phyloP scores from a whole-genome alignment of 1,139 yeast genomes.

The Candida sp. region DNA sequence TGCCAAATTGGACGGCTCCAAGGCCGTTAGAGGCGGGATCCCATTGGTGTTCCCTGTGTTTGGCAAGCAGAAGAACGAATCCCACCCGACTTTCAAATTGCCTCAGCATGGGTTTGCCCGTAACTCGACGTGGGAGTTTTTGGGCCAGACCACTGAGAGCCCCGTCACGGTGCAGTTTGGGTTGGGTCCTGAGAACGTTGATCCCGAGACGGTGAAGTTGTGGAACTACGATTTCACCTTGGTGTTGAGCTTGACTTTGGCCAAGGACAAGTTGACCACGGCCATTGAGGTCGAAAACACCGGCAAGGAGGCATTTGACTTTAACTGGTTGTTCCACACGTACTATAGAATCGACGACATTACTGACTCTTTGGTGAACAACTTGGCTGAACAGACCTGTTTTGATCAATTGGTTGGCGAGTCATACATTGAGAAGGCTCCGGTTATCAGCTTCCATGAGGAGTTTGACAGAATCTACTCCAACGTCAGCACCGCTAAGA shows the following conservation, averaged over 20 bases:
- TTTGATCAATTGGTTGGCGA: constrained; percentile 74
- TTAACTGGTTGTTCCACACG: constrained; percentile 97
- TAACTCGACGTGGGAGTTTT: constrained; percentile 86
- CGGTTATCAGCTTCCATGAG: constrained; percentile 71
- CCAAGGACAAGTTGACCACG: constrained; percentile 59
- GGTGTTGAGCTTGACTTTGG: constrained; percentile 67
- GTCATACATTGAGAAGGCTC: constrained; percentile 70
- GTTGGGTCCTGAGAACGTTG: constrained; percentile 81
- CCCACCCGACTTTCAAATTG: constrained; percentile 48
- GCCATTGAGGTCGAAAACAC: constrained; percentile 77
- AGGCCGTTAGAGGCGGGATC: constrained; percentile 96
- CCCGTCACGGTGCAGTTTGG: constrained; percentile 86
- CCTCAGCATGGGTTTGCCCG: constrained; percentile 99
- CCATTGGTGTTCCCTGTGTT: constrained; percentile 96
- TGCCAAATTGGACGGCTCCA: constrained; percentile 87
- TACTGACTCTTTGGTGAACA: constrained; percentile 75
- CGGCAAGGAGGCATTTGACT: constrained; percentile 68
- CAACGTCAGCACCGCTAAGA: constrained; percentile 55
- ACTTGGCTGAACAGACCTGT: constrained; percentile 71
- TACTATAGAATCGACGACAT: constrained; percentile 79
- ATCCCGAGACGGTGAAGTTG: constrained; percentile 59
- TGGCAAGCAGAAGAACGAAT: constrained; percentile 61
- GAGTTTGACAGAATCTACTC: constrained; percentile 89
- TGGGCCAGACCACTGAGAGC: constrained; percentile 70
- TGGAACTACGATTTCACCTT: constrained; percentile 77